Evolutionary conservation across 805 yeast species (phyloP), one percentile per base, ranked within the genome.

Genomic region (Ogataea populi-albae): DNA sequence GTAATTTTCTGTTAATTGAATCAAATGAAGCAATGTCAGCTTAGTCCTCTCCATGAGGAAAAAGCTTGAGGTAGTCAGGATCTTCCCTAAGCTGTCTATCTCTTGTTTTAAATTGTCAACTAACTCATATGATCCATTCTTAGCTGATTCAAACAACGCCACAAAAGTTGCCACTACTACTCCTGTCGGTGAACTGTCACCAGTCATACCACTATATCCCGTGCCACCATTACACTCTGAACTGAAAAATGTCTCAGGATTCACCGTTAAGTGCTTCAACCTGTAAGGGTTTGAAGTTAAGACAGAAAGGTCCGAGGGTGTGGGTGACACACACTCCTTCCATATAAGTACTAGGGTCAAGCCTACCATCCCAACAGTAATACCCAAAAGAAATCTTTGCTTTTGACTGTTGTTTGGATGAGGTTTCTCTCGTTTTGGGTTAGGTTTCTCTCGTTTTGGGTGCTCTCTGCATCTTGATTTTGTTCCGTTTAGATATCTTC

Each of bases 311-410:
- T 26, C 21, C 6, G 29, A 12, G 7, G 15, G 25, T 6, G 26
- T 14, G 2, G 16, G 21, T 8, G 37, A 21, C 3, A 45, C 21
- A 17, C 21, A 29, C 30, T 54, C 58, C 31, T 41, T 49, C 54
- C 55, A 57, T 10, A 58, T 35, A 17, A 54, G 27, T n/a, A 54
- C 40, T 9, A 57, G 12, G 6, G 62, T 54, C n/a, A 59, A 25
- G 18, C 63, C 50, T 12, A 57, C 41, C 32, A 54, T 39, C 3
- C 64, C 61, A 17, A 58, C 46, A 3, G 63, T 43, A 5, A 56
- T 42, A 2, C 63, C 60, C 8, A 53, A 23, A 14, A 51, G 21
- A 17, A 58, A 30, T 19, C 43, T 47, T 4, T 39, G 45, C 27
- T 45, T 45, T 6, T 49, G 28, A 7, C 17, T 33, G n/a, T 38